Base-by-base conservation (phyloP, 2,329 filamentous ascomycete species). In the Pseudocercospora vitis region DNA sequence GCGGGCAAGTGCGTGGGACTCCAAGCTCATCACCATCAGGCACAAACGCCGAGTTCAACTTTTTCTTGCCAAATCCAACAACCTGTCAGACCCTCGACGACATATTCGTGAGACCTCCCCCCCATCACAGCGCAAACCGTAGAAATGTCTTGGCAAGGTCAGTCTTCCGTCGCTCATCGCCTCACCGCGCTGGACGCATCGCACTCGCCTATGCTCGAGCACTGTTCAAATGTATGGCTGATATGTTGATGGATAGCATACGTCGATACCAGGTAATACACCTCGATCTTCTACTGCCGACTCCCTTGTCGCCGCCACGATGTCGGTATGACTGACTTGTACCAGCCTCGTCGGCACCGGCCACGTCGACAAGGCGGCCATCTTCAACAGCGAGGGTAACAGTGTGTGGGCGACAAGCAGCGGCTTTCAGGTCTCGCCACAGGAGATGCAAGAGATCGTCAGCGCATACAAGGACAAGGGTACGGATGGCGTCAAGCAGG, bases 311-410 rank as follows among this genome's bases (percentile, higher is more conserved):
- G 14, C 44, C 42, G 53, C 44, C 45, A 53, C 39, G 39, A 18
- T 40, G 3, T 11, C 56, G 12, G 12, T 21, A 54, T 52, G 42
- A 66, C 69, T 59, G 52, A 58, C 40, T 42, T 16, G 23, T 50
- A 29, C 19, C 70, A 95, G 90, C 82, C 84, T 96, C 67, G 82
- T 95, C 69, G 86, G 81, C 76, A 85, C 81, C 66, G 85, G 85
- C 68, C 86, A 91, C 71, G 75, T 95, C 69, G 87, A 94, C 78
- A 86, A 90, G 78, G 91, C 82, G 67, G 88, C 88, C 70, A 91
- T 96, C 72, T 84, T 94, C 79, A 91, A 87, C 74, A 77, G 76
- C 61, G 87, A 87, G 64, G 89, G 90, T 66, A 88, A 88, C 75
- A 90, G 86, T 71, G 80, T 83, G 65, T 95, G 90, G 89, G 90